phyloP scores from a whole-genome alignment of 352 stramenopile species.

The Thalassiosira hispida region DNA sequence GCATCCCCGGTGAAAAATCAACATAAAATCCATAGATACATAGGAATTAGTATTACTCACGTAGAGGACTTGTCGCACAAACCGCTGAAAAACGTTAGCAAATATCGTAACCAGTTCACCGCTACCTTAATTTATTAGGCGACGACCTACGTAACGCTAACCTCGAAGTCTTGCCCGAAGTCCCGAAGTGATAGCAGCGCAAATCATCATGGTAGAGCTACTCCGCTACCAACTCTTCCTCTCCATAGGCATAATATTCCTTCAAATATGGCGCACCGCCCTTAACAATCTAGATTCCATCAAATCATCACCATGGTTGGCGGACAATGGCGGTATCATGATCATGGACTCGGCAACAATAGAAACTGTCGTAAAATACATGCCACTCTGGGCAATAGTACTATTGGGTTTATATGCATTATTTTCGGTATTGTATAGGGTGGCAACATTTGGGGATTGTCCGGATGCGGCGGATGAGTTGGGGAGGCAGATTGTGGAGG shows the following conservation, averaged over 20 bases:
- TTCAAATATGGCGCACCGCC: slow-evolving; percentile 60
- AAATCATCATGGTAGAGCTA: slow-evolving; percentile 21
- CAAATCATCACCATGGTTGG: background rate
- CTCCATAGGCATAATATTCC: slow-evolving; percentile 47
- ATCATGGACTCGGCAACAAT: background rate
- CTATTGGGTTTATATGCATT: slow-evolving; percentile 69
- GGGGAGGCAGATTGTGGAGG: slow-evolving; percentile 69
- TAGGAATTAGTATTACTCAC: too few relatives aligned
- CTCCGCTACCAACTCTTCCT: slow-evolving; percentile 79
- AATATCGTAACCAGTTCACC: too few relatives aligned
- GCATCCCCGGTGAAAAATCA: too few relatives aligned
- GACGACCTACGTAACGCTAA: too few relatives aligned
- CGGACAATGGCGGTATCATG: background rate
- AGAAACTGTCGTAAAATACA: slow-evolving; percentile 47
- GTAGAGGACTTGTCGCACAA: too few relatives aligned
- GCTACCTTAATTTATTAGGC: too few relatives aligned
- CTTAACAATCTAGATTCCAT: slow-evolving; percentile 20
- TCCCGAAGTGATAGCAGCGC: too few relatives aligned
- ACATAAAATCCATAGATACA: too few relatives aligned
- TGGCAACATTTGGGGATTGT: slow-evolving; percentile 73
- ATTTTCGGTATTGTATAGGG: slow-evolving; percentile 48
- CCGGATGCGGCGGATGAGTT: slow-evolving; percentile 68
- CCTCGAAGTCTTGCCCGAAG: too few relatives aligned
- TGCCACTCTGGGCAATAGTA: slow-evolving; percentile 70
- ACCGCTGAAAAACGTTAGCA: too few relatives aligned